Conservation (phyloP, 2,329 filamentous ascomycete species). For the Apiospora aurea region DNA sequence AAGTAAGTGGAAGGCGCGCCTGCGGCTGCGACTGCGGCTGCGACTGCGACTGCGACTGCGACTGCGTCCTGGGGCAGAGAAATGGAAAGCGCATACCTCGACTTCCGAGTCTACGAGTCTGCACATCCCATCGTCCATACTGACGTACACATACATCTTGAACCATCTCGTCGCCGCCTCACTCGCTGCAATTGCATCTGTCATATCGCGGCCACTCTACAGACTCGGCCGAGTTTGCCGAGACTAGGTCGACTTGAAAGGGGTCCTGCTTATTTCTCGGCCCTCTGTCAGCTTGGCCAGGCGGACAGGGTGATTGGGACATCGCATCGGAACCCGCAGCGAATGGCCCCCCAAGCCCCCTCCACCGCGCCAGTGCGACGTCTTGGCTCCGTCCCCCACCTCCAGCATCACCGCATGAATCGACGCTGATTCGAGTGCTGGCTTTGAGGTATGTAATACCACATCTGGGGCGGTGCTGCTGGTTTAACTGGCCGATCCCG, state of each 20-base stretch:
- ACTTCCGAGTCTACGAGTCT: not conserved
- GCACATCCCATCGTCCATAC: not conserved
- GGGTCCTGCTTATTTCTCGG: conserved; percentile 8
- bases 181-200: not conserved
- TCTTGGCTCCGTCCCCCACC: not conserved
- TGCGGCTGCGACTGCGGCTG: not conserved
- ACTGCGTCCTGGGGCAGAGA: no score
- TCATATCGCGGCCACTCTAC: not conserved
- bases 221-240: conserved; percentile 6
- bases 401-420: not conserved
- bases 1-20: not conserved
- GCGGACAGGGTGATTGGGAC: not conserved
- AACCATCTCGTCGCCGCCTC: not conserved
- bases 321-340: not conserved
- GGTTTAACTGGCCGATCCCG: not conserved
- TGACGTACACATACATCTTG: not conserved
- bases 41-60: not conserved
- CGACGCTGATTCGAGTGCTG: not conserved
- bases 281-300: not conserved
- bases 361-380: not conserved
- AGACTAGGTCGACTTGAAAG: not conserved
- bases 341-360: not conserved
- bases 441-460: not conserved
- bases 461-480: not conserved
- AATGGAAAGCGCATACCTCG: not conserved